Base-by-base conservation (phyloP, 805 yeast species). In the Spencermartinsiella europaea region DNA sequence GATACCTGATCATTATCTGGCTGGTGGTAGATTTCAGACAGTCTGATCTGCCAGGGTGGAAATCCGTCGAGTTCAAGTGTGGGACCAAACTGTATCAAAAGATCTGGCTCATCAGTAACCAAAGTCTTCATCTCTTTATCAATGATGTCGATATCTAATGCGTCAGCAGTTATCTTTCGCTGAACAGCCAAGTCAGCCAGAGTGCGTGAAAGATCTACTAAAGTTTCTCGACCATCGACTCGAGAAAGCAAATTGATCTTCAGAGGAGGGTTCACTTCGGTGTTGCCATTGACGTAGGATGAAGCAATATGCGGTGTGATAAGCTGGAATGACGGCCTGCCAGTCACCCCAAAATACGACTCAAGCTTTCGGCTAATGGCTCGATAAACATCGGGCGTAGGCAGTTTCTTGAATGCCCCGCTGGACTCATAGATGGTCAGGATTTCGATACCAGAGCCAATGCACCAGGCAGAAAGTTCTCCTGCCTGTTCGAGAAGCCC, bases 1-100 rank as follows among this genome's bases (percentile, higher is more conserved):
- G 79, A 76, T 40, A 88, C 95, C n/a, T 47, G 57, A 49, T 75
- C 80, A 64, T 89, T 89, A 63, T 87, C 96, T 2, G 84, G 83
- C 60, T 88, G 91, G 86, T 95, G 85, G 67, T 82, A 90, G 59
- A 93, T 79, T 62, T 93, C 99, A 4, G 89, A 78, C 44, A 95
- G 75, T 52, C 99, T 77, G 31, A 88, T 79, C 61, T 91, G 98
- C 99, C 99, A 93, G 22, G 99, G 99, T 17, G 98, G 98, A 64
- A 82, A 93, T 15, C 95, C 97, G 65, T 89, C 95, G 42, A 93
- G 74, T 62, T 89, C 95, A 52, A 93, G 71, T 10, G 74, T 72
- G n/a, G 97, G 95, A 17, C 88, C 88, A 63, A 91, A 93, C 44
- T 85, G 68, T 25, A 93, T 71, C 40, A 93, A 70, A 52, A 93